phyloP scores from a whole-genome alignment of 257 asterid species.

The Solanum bulbocastanum region DNA sequence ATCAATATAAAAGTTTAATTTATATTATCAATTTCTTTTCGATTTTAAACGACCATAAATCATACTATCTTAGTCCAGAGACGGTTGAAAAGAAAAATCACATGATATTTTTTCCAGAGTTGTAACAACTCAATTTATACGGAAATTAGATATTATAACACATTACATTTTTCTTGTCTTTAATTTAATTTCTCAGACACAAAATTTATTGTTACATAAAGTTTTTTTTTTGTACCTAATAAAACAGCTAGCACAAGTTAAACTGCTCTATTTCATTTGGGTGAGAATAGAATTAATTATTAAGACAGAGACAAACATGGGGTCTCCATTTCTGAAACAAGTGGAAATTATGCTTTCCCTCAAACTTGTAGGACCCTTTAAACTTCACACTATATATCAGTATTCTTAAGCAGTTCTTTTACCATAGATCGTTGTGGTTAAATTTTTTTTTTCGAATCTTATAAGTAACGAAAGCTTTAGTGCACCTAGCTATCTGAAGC shows the following conservation, averaged over 20 bases:
- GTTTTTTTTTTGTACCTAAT: not conserved
- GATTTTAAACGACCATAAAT: too few relatives aligned
- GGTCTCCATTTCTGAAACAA: not conserved
- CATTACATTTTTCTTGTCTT: not conserved
- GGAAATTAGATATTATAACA: not conserved
- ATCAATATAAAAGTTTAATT: too few relatives aligned
- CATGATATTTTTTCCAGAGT: not conserved
- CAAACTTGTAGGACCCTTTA: not conserved
- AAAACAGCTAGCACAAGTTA: not conserved
- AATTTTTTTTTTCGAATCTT: rapidly evolving
- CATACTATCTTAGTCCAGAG: not conserved
- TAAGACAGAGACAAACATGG: not conserved
- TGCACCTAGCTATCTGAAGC: rapidly evolving
- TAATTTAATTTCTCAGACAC: not conserved
- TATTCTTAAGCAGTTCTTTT: not conserved
- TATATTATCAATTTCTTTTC: too few relatives aligned
- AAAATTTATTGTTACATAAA: not conserved
- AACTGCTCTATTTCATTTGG: not conserved
- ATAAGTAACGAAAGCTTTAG: too few relatives aligned
- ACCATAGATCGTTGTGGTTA: rapidly evolving
- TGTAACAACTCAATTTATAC: not conserved
- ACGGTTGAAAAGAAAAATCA: not conserved
- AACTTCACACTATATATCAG: not conserved
- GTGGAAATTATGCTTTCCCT: not conserved
- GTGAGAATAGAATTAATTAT: not conserved